Evolutionary conservation across 441 rosid species (phyloP), one percentile per base, ranked within the genome.

Genomic region (Corymbia citriodora): DNA sequence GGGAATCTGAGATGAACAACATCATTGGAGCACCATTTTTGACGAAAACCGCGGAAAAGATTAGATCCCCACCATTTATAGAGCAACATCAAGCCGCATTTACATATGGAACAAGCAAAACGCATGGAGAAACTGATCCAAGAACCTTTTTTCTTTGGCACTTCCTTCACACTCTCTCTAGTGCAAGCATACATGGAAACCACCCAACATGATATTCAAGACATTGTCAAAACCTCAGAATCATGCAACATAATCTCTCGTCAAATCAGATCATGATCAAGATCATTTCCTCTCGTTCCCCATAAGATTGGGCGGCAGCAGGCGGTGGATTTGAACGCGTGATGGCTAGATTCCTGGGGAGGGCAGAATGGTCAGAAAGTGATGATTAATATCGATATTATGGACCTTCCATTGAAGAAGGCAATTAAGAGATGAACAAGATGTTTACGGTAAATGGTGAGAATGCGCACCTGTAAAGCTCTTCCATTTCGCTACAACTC

Each of bases 401-500:
- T 74, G 85, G 85, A n/a, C 85, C 85, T 89, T 54, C 63, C 53
- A 33, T n/a, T 49, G 55, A 87, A 68, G 72, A n/a, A 33, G 85
- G n/a, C 10, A 45, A 74, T 74, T 40, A 18, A 86, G 86, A 18
- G 50, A 68, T 55, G 36, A 68, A 49, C 15, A n/a, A 23, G 31
- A 88, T 81, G 54, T 48, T 92, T 93, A 93, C 93, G 50, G 68
- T 72, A 87, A 89, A 89, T 88, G 90, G 95, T 89, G 91, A 23
- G 92, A 93, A 94, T 89, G 81, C 88, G 89, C 87, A 93, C 91
- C 95, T 95, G 95, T 93, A 95, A 94, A 94, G 96, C 89, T 83
- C 93, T 91, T 92, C 92, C 88, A 81, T 93, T 93, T 92, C 92
- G 93, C 95, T 92, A 92, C 92, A 92, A 94, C 95, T 83, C 85